Conservation (phyloP, 2,329 filamentous ascomycete species). For the Tolypocladium ovalisporum region DNA sequence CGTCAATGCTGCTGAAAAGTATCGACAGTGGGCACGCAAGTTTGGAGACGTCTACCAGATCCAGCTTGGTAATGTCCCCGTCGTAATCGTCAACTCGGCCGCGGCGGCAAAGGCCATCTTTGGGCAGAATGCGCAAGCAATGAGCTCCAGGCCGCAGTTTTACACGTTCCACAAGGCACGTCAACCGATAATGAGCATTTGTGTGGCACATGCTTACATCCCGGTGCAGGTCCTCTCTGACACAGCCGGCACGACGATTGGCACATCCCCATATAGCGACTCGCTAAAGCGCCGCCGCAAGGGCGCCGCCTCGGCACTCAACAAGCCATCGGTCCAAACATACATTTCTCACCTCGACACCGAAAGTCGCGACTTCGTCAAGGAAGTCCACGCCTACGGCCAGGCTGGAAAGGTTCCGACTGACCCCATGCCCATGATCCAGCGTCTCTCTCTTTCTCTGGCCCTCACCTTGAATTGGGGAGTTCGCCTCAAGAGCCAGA, state of each 20-base stretch:
- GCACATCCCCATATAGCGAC: conserved; percentile 56
- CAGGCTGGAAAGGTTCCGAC: conserved; percentile 40
- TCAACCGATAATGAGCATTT: background rate
- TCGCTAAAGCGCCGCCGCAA: conserved; percentile 53
- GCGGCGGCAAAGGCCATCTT: conserved; percentile 39
- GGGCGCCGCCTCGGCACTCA: conserved; percentile 53
- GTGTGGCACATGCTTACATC: background rate
- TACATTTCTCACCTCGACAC: conserved; percentile 53
- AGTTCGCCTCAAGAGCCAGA: conserved; percentile 43
- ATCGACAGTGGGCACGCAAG: conserved; percentile 39
- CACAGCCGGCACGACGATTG: conserved; percentile 57
- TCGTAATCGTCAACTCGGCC: conserved; percentile 45
- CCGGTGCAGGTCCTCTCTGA: conserved; percentile 45
- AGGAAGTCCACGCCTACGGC: conserved; percentile 48
- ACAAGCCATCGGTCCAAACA: conserved; percentile 51
- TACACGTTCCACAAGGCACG: conserved; percentile 48
- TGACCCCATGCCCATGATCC: conserved; percentile 59
- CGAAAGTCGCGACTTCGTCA: conserved; percentile 51
- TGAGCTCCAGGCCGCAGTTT: conserved; percentile 44
- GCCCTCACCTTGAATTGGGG: conserved; percentile 58
- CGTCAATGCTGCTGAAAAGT: conserved; percentile 44
- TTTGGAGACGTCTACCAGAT: conserved; percentile 44
- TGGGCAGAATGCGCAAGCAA: conserved; percentile 38
- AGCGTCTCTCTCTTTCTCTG: conserved; percentile 50
- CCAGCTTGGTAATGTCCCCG: conserved; percentile 43